Evolutionary conservation across 495 filamentous ascomycete genomes (phyloP).

Genomic region (Eremomyces bilateralis): DNA sequence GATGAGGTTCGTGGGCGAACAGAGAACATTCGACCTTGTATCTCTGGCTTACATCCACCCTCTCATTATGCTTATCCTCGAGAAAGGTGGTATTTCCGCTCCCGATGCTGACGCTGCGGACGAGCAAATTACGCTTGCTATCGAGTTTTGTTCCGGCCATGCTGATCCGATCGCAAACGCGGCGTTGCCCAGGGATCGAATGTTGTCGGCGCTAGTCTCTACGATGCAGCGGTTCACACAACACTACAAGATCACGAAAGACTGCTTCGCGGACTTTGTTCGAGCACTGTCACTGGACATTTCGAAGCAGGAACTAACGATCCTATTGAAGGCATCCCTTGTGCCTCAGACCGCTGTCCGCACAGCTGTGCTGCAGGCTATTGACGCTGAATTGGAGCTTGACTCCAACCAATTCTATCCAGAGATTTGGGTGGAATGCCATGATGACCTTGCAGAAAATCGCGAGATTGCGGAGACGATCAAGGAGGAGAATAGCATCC

Average conservation of each 20-base stretch:
- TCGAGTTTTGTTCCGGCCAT: conserved; percentile 85
- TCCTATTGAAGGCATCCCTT: conserved; percentile 51
- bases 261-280: conserved; percentile 67
- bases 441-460: conserved; percentile 82
- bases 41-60: conserved; percentile 76
- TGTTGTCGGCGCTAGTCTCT: conserved; percentile 43
- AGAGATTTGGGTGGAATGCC: conserved; percentile 81
- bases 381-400: conserved; percentile 77
- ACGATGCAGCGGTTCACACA: conserved; percentile 79
- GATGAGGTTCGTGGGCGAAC: conserved; percentile 72
- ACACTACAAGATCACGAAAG: conserved; percentile 85
- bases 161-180: conserved; percentile 47
- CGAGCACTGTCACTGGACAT: conserved; percentile 62
- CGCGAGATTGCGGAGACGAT: conserved; percentile 61
- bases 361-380: conserved; percentile 72
- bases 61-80: conserved; percentile 51
- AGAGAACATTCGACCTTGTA: conserved; percentile 69
- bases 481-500: conserved; percentile 81
- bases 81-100: conserved; percentile 54
- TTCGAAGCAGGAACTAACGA: conserved; percentile 38
- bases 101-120: conserved; percentile 54
- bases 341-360: conserved; percentile 60
- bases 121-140: conserved; percentile 63
- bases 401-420: conserved; percentile 65
- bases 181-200: conserved; percentile 50